phyloP scores from a whole-genome alignment of 306 rosid species.

The Lathyrus aphaca region DNA sequence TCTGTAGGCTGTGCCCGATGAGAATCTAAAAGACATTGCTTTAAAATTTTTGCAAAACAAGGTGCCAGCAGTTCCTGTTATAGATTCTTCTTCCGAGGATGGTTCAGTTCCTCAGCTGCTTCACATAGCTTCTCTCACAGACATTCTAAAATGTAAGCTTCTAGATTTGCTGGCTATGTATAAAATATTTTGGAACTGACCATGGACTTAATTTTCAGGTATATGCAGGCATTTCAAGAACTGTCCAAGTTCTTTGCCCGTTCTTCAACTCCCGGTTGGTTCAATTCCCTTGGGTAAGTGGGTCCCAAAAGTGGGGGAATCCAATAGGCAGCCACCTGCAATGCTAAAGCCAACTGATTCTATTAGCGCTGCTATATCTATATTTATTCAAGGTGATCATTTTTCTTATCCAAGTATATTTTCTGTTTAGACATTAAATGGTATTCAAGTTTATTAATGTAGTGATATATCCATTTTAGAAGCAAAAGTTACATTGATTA shows the following conservation, averaged over 20 bases:
- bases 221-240: constrained; percentile 70
- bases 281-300: constrained; percentile 65
- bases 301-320: constrained; percentile 58
- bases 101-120: constrained; percentile 61
- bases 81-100: constrained; percentile 46
- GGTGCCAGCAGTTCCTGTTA: constrained; percentile 61
- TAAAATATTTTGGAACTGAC: constrained; percentile 47
- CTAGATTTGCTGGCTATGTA: constrained; percentile 16
- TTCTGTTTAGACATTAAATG: neutral
- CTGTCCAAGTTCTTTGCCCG: constrained; percentile 56
- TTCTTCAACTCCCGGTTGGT: constrained; percentile 64
- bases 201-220: constrained; percentile 50
- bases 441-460: neutral
- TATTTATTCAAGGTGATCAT: constrained; percentile 61
- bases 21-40: constrained; percentile 64
- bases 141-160: constrained; percentile 57
- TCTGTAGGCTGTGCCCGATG: constrained; percentile 65
- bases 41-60: constrained; percentile 59
- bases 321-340: constrained; percentile 47
- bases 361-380: constrained; percentile 53
- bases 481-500: constrained; percentile 27
- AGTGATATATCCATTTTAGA: constrained; percentile 2
- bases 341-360: constrained; percentile 60
- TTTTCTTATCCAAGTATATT: constrained; percentile 20
- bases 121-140: constrained; percentile 63